These are phyloP conservation scores for Astrocystis sublimbata DNA, from an alignment of 495 filamentous ascomycete species.

Conservation along the genomic window DNA sequence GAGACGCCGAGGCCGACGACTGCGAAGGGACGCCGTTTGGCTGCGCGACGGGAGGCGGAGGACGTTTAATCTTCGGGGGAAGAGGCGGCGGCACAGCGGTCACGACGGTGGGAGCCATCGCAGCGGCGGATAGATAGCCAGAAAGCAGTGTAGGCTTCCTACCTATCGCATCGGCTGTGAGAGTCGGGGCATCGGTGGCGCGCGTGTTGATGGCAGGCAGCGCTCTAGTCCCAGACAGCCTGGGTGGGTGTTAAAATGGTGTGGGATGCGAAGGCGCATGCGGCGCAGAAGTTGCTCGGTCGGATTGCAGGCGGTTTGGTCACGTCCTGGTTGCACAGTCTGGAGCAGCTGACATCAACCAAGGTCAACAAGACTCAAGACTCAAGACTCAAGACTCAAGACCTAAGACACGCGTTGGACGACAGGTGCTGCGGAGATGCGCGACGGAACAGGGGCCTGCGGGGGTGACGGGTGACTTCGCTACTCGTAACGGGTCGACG, in stretches of 20 bases:
- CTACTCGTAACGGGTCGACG: no score
- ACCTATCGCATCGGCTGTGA: constrained; percentile 9
- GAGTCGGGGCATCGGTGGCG: constrained; percentile 25
- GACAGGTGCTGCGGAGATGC: no score
- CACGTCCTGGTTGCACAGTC: no score
- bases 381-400: no score
- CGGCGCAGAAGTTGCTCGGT: no score
- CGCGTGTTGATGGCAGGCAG: constrained; percentile 5
- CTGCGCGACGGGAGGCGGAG: constrained; percentile 66
- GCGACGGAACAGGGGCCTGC: no score
- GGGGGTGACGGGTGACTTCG: no score
- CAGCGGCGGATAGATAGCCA: constrained; percentile 3
- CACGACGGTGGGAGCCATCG: constrained; percentile 47
- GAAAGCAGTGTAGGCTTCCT: constrained; percentile 17
- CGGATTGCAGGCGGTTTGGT: no score
- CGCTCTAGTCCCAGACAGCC: background rate
- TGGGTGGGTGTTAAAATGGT: constrained; percentile 9
- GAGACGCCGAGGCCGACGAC: constrained; percentile 67
- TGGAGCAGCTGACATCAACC: no score
- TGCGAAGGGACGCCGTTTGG: constrained; percentile 67
- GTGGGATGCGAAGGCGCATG: no score
- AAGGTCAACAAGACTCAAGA: no score
- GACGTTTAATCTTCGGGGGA: constrained; percentile 71
- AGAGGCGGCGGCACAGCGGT: constrained; percentile 56
- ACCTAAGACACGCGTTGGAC: no score